Percentiles rank a stretch among this genome's conserved stretches.
Evolutionary conservation across 257 asterid genomes (phyloP).

Genomic region (Vinca minor): DNA sequence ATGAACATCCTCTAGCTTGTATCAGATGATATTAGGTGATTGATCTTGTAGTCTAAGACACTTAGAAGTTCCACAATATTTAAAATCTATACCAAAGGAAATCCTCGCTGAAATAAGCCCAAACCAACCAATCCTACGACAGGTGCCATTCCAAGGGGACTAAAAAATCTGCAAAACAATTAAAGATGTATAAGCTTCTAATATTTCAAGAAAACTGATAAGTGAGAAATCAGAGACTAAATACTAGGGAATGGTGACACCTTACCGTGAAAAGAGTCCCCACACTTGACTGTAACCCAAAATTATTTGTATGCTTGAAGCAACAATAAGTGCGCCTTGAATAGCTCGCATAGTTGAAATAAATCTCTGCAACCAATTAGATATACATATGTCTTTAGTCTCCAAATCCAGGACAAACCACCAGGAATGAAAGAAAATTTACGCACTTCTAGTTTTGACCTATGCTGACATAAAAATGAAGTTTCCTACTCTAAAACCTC

Average conservation of each 20-base stretch:
- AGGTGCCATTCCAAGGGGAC: conserved; percentile 99
- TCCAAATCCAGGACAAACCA: neutral
- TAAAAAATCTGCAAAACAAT: conserved; percentile 57
- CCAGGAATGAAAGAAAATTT: neutral
- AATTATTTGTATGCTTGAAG: conserved; percentile 81
- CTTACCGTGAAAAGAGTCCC: conserved; percentile 97
- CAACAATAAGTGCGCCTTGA: conserved; percentile 94
- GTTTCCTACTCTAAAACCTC: neutral
- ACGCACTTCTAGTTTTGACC: neutral
- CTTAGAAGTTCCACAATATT: neutral
- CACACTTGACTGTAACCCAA: conserved; percentile 97
- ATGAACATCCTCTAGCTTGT: neutral
- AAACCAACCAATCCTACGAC: conserved; percentile 91
- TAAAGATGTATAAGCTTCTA: conserved; percentile 1
- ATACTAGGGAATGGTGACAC: neutral
- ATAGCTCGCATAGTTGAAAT: conserved; percentile 87
- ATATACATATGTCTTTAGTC: neutral
- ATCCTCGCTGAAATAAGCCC: conserved; percentile 93
- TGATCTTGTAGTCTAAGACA: neutral
- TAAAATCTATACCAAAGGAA: conserved; percentile 56
- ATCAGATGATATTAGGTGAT: neutral
- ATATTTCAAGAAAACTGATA: conserved; percentile 1
- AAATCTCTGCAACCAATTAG: conserved; percentile 48
- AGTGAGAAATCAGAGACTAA: neutral
- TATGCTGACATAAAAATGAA: neutral